Percentiles rank a stretch among this genome's conserved stretches.
Evolutionary conservation across 352 stramenopile genomes (phyloP).

Genomic region (Phytophthora citrophthora): DNA sequence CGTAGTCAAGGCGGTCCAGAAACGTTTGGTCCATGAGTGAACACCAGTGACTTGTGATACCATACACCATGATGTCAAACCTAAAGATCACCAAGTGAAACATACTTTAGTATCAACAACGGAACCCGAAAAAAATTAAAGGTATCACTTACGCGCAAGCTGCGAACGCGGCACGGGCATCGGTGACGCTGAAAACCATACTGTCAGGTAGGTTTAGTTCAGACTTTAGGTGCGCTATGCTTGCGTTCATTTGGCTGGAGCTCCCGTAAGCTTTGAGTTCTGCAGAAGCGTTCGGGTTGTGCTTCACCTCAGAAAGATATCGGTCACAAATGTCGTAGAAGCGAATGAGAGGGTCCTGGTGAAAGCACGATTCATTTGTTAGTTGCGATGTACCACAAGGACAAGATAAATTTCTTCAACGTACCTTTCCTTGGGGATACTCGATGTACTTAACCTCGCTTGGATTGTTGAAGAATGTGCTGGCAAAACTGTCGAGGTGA

Average conservation of each 20-base stretch:
- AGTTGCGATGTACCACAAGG: not conserved
- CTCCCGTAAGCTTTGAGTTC: conserved; percentile 49
- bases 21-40: conserved; percentile 52
- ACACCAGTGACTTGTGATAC: conserved; percentile 62
- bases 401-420: not conserved
- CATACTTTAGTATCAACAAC: not conserved
- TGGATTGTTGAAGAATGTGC: conserved; percentile 66
- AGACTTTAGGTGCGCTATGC: conserved; percentile 28
- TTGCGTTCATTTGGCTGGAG: conserved; percentile 42
- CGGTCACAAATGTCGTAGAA: conserved; percentile 75
- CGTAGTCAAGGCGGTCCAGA: conserved; percentile 62
- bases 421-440: conserved; percentile 55
- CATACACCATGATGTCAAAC: conserved; percentile 73
- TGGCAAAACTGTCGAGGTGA: conserved; percentile 49
- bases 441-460: conserved; percentile 56
- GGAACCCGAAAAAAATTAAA: not conserved
- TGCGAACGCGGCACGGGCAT: conserved; percentile 61
- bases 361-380: not conserved
- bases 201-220: conserved; percentile 48
- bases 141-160: conserved; percentile 57
- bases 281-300: conserved; percentile 50
- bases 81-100: conserved; percentile 21
- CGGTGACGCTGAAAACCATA: conserved; percentile 35
- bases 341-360: conserved; percentile 58
- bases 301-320: conserved; percentile 63